These are phyloP conservation scores for Globisporangium apiculatum DNA, from an alignment of 352 stramenopile species.

Conservation along the genomic window DNA sequence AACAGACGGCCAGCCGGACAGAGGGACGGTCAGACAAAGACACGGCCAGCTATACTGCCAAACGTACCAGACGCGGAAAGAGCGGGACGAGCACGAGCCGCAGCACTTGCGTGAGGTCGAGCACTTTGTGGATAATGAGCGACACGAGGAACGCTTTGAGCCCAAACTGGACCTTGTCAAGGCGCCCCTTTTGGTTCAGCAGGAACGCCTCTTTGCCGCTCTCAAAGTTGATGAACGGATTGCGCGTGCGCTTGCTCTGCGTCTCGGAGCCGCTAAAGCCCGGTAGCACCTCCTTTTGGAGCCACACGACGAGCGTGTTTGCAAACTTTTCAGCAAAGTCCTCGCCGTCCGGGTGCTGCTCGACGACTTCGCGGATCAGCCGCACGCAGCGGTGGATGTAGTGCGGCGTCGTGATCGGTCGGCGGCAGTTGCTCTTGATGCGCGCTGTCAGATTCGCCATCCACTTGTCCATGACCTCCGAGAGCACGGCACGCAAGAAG, in stretches of 20 bases:
- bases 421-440: conserved; percentile 61
- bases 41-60: not conserved
- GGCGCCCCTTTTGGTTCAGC: conserved; percentile 74
- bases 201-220: conserved; percentile 79
- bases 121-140: conserved; percentile 75
- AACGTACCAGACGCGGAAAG: conserved; percentile 60
- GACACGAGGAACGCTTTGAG: conserved; percentile 82
- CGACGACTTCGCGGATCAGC: conserved; percentile 75
- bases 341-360: conserved; percentile 78
- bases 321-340: conserved; percentile 83
- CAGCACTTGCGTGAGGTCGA: conserved; percentile 80
- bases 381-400: conserved; percentile 83
- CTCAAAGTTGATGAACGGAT: conserved; percentile 76
- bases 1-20: too few species aligned
- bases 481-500: conserved; percentile 75
- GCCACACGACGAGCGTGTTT: conserved; percentile 77
- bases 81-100: conserved; percentile 77
- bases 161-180: conserved; percentile 82
- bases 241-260: conserved; percentile 58
- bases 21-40: too few species aligned
- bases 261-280: conserved; percentile 74
- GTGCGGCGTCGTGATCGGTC: conserved; percentile 75
- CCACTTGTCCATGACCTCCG: conserved; percentile 87
- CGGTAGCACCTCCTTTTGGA: conserved; percentile 82
- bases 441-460: conserved; percentile 66